These are phyloP conservation scores for Plantago lanceolata DNA, from an alignment of 305 asterid genomes.

Conservation along the genomic window DNA sequence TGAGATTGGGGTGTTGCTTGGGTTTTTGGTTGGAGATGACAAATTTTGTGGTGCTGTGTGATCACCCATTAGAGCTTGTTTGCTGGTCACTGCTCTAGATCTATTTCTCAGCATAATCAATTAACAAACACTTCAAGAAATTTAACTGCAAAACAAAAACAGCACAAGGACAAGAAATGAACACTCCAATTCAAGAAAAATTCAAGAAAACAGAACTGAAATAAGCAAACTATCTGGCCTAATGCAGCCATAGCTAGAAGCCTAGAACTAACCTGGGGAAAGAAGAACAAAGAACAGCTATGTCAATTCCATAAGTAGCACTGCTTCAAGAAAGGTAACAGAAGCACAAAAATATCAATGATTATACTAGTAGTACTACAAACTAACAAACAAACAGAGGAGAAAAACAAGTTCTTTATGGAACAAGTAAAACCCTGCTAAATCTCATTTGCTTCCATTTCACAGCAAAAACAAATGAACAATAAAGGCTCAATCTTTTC, in stretches of 20 bases:
- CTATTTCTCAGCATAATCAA: conserved; percentile 61
- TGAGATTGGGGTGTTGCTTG: conserved; percentile 46
- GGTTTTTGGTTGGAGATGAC: conserved; percentile 36
- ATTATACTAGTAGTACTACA: neutral
- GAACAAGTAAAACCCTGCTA: conserved; percentile 27
- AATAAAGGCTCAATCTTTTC: conserved; percentile 29
- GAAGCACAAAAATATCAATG: conserved; percentile 24
- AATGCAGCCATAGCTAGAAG: too few relatives aligned
- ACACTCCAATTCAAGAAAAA: conserved; percentile 2
- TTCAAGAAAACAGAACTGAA: neutral
- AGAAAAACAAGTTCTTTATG: conserved; percentile 11
- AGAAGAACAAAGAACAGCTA: conserved; percentile 19
- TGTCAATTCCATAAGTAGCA: conserved; percentile 31
- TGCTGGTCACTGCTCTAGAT: conserved; percentile 63
- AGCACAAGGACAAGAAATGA: neutral
- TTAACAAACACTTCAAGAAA: neutral
- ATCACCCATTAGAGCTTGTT: conserved; percentile 61
- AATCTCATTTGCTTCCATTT: conserved; percentile 73
- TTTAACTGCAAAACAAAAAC: conserved; percentile 29
- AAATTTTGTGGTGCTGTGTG: conserved; percentile 21
- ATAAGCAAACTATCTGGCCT: neutral
- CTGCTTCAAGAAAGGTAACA: conserved; percentile 31
- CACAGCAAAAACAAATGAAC: conserved; percentile 18
- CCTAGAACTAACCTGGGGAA: conserved; percentile 33
- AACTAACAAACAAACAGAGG: conserved; percentile 22